Conservation (phyloP, 139 green algal genomes). For the Pycnococcus provasolii region DNA sequence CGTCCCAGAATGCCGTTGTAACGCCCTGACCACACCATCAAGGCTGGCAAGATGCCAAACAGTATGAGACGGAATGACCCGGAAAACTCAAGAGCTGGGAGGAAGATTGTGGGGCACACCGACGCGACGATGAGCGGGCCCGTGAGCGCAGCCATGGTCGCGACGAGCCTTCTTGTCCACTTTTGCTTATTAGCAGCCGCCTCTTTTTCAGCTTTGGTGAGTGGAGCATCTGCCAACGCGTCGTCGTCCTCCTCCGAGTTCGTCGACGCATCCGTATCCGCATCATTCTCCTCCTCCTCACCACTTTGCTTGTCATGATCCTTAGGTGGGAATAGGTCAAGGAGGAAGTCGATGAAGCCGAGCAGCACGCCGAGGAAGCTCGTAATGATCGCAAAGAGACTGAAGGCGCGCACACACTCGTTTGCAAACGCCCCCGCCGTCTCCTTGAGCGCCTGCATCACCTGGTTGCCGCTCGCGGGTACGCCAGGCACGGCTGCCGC, state of each 20-base stretch:
- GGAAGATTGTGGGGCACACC: slow-evolving; percentile 1
- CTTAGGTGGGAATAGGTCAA: neutral
- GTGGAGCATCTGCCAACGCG: too few species aligned
- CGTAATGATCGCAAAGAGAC: slow-evolving; percentile 22
- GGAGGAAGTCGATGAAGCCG: slow-evolving; percentile 21
- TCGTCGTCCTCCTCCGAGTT: too few species aligned
- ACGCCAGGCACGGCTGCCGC: neutral
- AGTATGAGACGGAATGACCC: slow-evolving; percentile 18
- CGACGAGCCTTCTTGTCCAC: neutral
- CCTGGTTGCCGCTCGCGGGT: neutral
- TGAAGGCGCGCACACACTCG: slow-evolving; percentile 11
- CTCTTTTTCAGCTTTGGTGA: too few species aligned
- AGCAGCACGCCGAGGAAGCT: slow-evolving; percentile 17
- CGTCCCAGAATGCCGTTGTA: neutral
- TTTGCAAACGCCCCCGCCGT: neutral
- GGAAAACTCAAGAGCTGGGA: slow-evolving; percentile 17
- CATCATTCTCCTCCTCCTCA: too few species aligned
- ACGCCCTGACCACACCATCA: neutral
- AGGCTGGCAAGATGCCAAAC: slow-evolving; percentile 16
- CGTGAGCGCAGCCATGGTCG: neutral
- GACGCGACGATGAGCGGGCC: neutral
- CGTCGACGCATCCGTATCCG: too few species aligned
- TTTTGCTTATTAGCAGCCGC: neutral
- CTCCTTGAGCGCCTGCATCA: slow-evolving; percentile 7
- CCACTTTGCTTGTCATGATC: too few species aligned